Base-by-base conservation (phyloP, 805 yeast genomes). In the Geotrichum ghanense region DNA sequence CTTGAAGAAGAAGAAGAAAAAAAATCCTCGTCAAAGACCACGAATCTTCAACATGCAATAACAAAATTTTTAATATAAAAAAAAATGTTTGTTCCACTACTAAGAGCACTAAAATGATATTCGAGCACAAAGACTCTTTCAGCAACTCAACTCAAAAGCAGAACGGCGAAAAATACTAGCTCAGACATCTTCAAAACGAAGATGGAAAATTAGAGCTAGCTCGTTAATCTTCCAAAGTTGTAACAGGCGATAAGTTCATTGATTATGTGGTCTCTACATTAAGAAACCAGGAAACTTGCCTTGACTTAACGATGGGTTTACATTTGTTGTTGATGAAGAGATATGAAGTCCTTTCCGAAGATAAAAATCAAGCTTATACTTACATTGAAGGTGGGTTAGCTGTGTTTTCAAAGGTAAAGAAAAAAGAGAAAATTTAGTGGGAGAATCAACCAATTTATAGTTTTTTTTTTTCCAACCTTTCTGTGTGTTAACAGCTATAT, bases 291-390 rank as follows among this genome's bases (percentile, higher is more conserved):
- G 37, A 31, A 19, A 31, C 37, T 31, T 31, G 37, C 37, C 37
- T 31, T 31, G 37, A 31, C 37, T 31, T 31, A 31, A 31, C 37
- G 37, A 31, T 31, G 37, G 37, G 37, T 31, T 31, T n/a, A n/a
- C n/a, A n/a, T n/a, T n/a, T n/a, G n/a, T n/a, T n/a, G 19, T 5
- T 25, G 37, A 6, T 6, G 37, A 31, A 5, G 37, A 5, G 37
- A 10, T n/a, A n/a, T n/a, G n/a, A n/a, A n/a, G n/a, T n/a, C n/a
- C n/a, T n/a, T n/a, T n/a, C n/a, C n/a, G n/a, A n/a, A n/a, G n/a
- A 31, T 31, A 6, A 16, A 31, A 12, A 12, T 24, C 12, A 7
- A 24, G 27, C 7, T 7, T 7, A 24, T 24, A 24, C 27, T 24
- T 24, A 24, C 27, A 24, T 24, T 24, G 27, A 7, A 7, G 7